Evolutionary conservation across 2,329 filamentous ascomycete genomes (phyloP), one percentile per base, ranked within the genome.

Genomic region (Stemphylium lycopersici): DNA sequence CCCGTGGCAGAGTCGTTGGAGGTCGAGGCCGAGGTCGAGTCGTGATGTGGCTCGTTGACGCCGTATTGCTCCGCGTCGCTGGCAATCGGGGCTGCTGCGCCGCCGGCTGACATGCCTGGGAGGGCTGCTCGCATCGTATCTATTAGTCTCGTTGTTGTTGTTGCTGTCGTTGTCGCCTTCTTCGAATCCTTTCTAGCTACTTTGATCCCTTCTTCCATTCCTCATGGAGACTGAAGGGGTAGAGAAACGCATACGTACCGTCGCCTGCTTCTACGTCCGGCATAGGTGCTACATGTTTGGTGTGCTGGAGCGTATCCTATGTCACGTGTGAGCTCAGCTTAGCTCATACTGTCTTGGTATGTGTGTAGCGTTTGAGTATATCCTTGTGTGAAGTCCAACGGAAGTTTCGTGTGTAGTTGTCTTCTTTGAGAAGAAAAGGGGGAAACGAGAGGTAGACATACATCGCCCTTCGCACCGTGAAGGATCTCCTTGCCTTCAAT

Each of bases 401-500:
- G 26, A 29, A 11, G 2, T 11, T 10, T 29, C 3, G 8, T 29
- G 26, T 7, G 26, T 29, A 2, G 10, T 11, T 29, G 5, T 29
- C 26, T 29, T 29, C 6, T 10, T 2, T 5, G 26, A 6, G 6
- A 29, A 29, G 26, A 3, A 3, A 11, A 11, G 26, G 10, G 10
- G 7, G 26, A 29, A 11, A 10, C 5, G 10, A n/a, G 6, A n/a
- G 6, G 3, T 12, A 22, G 5, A 59, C 66, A 32, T 66, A 75
- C 74, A 59, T 77, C 71, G 50, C 69, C 71, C 40, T 58, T 58
- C 24, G 67, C 68, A 48, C 76, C 76, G 55, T 78, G 76, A 38
- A 74, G 60, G 36, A 76, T 63, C 59, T 71, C 73, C 41, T 75
- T 61, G 46, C 69, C 74, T 52, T 77, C 75, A 38, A 73, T 69